Conservation (phyloP, 495 filamentous ascomycete species). For the Penicillium roqueforti region DNA sequence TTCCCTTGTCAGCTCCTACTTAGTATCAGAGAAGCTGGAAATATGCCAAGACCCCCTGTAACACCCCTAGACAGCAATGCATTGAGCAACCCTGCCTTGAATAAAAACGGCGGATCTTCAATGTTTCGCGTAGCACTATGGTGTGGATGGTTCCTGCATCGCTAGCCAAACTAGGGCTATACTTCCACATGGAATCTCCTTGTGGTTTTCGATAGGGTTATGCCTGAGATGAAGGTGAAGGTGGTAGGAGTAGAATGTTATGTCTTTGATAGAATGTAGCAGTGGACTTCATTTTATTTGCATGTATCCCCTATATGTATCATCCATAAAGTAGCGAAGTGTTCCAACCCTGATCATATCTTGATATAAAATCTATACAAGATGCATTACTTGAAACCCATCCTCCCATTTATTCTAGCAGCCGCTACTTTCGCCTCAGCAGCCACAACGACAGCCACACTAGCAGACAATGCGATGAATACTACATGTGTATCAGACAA, state of each 20-base stretch:
- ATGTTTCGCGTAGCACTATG: neutral
- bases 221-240: neutral
- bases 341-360: no score
- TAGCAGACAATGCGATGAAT: neutral
- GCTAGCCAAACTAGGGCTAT: no score
- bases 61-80: neutral
- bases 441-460: neutral
- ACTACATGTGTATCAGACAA: neutral
- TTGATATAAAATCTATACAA: neutral
- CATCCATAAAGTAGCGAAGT: no score
- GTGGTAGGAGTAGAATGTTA: conserved; percentile 1
- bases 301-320: neutral
- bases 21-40: neutral
- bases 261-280: conserved; percentile 3
- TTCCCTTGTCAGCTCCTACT: neutral
- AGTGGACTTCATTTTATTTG: neutral
- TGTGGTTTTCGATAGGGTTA: neutral
- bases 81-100: neutral
- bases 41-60: neutral
- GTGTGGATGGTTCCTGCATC: neutral
- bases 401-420: neutral
- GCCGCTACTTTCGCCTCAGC: neutral
- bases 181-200: neutral
- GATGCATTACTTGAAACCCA: neutral
- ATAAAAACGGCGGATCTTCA: neutral